Evolutionary conservation across 352 stramenopile genomes (phyloP), one percentile per base, ranked within the genome.

Genomic region (Globisporangium iwayamae): DNA sequence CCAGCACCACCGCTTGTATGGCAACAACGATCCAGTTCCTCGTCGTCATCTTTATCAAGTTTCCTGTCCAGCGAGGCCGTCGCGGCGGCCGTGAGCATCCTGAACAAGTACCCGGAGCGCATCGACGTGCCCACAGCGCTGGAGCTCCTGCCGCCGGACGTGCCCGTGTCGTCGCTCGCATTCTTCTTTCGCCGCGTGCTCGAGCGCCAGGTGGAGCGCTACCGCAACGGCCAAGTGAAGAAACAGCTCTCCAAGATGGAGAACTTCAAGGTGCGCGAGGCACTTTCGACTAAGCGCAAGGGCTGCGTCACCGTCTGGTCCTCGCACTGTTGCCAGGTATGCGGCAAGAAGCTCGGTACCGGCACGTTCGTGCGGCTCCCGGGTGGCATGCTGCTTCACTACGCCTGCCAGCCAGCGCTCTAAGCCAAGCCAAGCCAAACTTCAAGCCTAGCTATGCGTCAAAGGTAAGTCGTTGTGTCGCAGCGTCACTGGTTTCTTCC

Each of bases 241-340:
- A 91, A 83, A 57, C 86, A 95, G 28, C 72, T 95, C 22, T 78
- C 82, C n/a, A 95, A 95, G 70, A 95, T 95, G 74, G 86, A 90
- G 58, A 95, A 95, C 64, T 91, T 95, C 45, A 88, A 83, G 45
- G 74, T 93, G 25, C 84, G 84, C 14, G 71, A 90, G 32, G 66
- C 81, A 53, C 76, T 95, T 20, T 78, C 81, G 1, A 72, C 65
- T 0, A 88, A 91, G 58, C 74, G 84, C 14, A 89, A 92, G 55
- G 78, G 73, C 22, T 89, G 70, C 0, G 84, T 95, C 54, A 89
- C 78, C 2, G 76, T 93, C 45, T 91, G 83, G 81, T 81, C 80
- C 3, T 91, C 84, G 25, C 82, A 91, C 43, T 81, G 74, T 56
- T 95, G 86, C 63, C 68, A 87, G 47, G 72, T 77, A 20, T 95